A percentile compares a stretch with the other conserved stretches of the same genome.
Evolutionary conservation across 108 stramenopile species (phyloP).

Genomic region (Aurantiochytrium sp.): DNA sequence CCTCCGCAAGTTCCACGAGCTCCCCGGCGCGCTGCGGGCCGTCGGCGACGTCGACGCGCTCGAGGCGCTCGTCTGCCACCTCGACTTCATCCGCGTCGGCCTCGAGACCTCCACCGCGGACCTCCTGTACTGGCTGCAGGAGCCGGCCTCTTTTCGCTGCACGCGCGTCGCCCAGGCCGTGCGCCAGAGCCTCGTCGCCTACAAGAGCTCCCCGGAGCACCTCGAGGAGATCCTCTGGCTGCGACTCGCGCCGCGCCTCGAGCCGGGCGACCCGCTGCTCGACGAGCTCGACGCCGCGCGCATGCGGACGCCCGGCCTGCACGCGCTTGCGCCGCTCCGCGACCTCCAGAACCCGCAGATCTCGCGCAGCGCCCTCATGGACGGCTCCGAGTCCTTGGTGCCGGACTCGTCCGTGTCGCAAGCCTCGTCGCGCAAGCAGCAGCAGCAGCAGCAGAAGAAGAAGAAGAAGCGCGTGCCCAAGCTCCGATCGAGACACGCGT

Average conservation of each 20-base stretch:
- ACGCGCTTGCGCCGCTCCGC: neutral
- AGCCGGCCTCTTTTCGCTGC: neutral
- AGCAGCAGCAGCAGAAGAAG: no score
- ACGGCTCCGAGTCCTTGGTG: neutral
- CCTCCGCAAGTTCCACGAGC: neutral
- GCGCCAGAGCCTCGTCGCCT: neutral
- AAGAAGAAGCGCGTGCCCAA: no score
- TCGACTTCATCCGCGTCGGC: neutral
- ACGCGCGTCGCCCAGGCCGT: neutral
- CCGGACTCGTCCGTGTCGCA: no score
- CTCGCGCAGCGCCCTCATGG: neutral
- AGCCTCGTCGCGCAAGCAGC: no score
- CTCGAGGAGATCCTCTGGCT: slow-evolving; percentile 18
- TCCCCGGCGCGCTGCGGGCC: neutral
- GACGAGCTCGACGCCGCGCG: neutral
- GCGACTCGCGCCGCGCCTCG: neutral
- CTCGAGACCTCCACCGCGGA: neutral
- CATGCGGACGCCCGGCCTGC: neutral
- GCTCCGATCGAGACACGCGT: no score
- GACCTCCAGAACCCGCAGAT: neutral
- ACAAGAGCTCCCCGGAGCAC: neutral
- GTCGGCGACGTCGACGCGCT: neutral
- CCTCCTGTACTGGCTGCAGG: neutral
- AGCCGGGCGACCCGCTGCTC: neutral
- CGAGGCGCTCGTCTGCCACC: neutral